Conservation (phyloP, 2,329 filamentous ascomycete species). For the Stachybotrys echinatus region DNA sequence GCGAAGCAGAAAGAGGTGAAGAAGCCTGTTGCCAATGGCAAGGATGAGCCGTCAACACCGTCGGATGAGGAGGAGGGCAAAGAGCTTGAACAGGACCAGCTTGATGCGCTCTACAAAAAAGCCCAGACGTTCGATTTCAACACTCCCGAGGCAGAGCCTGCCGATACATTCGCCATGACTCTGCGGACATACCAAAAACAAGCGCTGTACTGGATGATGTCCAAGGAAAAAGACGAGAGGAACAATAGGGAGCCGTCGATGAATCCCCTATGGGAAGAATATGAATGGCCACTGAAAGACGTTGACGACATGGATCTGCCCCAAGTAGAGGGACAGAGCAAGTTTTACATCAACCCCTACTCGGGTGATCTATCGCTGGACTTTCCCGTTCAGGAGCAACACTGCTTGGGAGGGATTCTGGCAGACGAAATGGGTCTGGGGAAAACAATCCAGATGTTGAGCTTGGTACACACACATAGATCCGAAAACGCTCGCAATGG, state of each 20-base stretch:
- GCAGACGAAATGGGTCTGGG: slow-evolving; percentile 97
- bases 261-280: slow-evolving; percentile 98
- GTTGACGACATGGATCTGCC: slow-evolving; percentile 75
- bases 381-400: slow-evolving; percentile 90
- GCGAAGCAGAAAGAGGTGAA: slow-evolving; percentile 57
- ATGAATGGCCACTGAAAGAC: slow-evolving; percentile 82
- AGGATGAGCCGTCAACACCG: slow-evolving; percentile 40
- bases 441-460: slow-evolving; percentile 98
- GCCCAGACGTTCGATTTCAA: slow-evolving; percentile 95
- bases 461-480: slow-evolving; percentile 79
- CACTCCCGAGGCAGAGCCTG: slow-evolving; percentile 81
- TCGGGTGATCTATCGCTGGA: slow-evolving; percentile 88
- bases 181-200: slow-evolving; percentile 94
- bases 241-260: slow-evolving; percentile 72
- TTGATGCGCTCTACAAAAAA: slow-evolving; percentile 90
- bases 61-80: slow-evolving; percentile 78
- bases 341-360: slow-evolving; percentile 96
- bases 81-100: slow-evolving; percentile 90
- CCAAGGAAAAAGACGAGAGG: slow-evolving; percentile 79
- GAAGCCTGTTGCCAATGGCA: slow-evolving; percentile 21
- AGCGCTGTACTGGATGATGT: slow-evolving; percentile 92
- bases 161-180: slow-evolving; percentile 73
- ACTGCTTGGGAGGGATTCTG: slow-evolving; percentile 86
- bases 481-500: slow-evolving; percentile 44
- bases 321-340: slow-evolving; percentile 56